phyloP scores from a whole-genome alignment of 78 protist genomes.

The Guillardia theta region DNA sequence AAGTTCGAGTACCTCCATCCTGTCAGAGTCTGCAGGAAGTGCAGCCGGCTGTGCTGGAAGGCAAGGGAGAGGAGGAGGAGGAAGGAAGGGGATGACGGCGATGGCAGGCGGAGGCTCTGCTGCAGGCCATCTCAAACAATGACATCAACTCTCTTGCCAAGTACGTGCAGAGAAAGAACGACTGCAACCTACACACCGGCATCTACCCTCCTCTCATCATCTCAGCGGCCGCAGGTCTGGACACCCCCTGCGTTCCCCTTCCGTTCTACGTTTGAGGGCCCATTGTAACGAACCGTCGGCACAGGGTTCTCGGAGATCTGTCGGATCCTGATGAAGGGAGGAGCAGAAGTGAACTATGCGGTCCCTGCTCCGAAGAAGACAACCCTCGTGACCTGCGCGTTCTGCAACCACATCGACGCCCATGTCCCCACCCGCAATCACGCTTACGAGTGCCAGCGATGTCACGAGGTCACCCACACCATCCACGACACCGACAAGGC shows the following conservation, averaged over 20 bases:
- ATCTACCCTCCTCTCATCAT: slow-evolving; percentile 20
- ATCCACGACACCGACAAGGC: not conserved
- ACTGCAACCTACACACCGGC: slow-evolving; percentile 33
- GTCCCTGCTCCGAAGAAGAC: not conserved
- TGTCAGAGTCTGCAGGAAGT: slow-evolving; percentile 30
- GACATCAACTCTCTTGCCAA: not conserved
- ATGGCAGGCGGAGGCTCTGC: slow-evolving; percentile 29
- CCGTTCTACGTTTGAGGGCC: not conserved
- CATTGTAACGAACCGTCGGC: not conserved
- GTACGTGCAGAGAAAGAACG: slow-evolving; percentile 11
- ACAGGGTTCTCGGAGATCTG: not conserved
- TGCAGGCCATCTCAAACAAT: not conserved
- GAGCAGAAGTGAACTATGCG: not conserved
- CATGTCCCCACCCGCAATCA: not conserved
- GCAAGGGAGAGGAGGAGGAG: too few relatives aligned
- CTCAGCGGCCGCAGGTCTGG: not conserved
- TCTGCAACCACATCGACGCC: not conserved
- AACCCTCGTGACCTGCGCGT: not conserved
- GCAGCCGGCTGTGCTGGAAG: slow-evolving; percentile 27
- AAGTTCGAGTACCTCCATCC: slow-evolving; percentile 30
- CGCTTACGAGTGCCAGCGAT: not conserved
- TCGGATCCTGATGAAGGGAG: not conserved
- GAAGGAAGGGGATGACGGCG: too few relatives aligned
- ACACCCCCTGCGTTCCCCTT: not conserved
- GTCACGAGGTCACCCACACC: slow-evolving; percentile 18